These are phyloP conservation scores for Colletotrichum plurivorum DNA, from an alignment of 2,329 filamentous ascomycete genomes.

Conservation along the genomic window DNA sequence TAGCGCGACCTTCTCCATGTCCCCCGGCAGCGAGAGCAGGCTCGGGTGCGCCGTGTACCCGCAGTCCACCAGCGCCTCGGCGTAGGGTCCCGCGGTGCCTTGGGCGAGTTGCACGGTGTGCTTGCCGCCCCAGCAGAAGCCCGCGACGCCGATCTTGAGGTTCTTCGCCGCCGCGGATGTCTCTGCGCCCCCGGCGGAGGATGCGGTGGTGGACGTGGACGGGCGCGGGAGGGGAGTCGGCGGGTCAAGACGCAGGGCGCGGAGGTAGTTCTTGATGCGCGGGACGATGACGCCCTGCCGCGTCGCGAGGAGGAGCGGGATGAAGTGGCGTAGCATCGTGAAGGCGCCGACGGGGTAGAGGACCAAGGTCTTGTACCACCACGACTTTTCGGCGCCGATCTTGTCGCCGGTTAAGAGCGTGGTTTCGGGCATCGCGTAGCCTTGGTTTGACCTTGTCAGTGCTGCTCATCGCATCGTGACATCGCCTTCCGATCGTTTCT, in stretches of 20 bases:
- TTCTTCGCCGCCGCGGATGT: not conserved
- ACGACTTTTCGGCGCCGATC: constrained; percentile 37
- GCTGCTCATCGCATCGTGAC: too few species aligned
- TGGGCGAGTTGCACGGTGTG: constrained; percentile 61
- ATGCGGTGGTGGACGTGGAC: not conserved
- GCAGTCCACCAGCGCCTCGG: constrained; percentile 61
- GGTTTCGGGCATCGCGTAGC: constrained; percentile 48
- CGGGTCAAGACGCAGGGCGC: constrained; percentile 51
- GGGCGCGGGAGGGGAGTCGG: constrained; percentile 13
- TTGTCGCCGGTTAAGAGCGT: constrained; percentile 48
- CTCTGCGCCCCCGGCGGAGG: constrained; percentile 1
- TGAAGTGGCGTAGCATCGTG: constrained; percentile 36
- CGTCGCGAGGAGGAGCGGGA: constrained; percentile 52
- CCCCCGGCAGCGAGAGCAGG: constrained; percentile 60
- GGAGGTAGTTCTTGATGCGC: constrained; percentile 54
- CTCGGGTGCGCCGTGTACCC: constrained; percentile 69
- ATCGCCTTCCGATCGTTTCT: too few species aligned
- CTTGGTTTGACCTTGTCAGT: constrained; percentile 38
- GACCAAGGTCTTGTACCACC: constrained; percentile 38
- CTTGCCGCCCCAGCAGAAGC: constrained; percentile 76
- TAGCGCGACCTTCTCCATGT: constrained; percentile 59
- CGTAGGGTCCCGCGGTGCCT: constrained; percentile 40
- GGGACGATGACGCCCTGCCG: constrained; percentile 50
- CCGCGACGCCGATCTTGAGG: constrained; percentile 64
- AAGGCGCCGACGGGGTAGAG: constrained; percentile 48